A percentile compares a stretch with the other conserved stretches of the same genome.
Evolutionary conservation across 345 rosid genomes (phyloP).

Genomic region (Brassica juncea): DNA sequence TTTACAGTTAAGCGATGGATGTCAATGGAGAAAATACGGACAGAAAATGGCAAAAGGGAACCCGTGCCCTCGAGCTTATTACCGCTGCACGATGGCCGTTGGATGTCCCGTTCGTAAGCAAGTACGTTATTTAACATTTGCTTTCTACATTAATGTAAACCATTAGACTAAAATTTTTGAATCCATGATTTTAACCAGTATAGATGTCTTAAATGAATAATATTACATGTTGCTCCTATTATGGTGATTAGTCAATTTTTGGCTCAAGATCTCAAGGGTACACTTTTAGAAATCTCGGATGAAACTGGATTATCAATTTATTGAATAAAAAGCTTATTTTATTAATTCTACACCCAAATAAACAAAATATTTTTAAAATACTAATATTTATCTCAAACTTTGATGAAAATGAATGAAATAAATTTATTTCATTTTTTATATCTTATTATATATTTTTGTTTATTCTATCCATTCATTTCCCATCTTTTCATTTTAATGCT

Average conservation of each 20-base stretch:
- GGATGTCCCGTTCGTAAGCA: conserved; percentile 97
- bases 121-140: conserved; percentile 45
- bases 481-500: not conserved
- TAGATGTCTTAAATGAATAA: not conserved
- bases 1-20: conserved; percentile 74
- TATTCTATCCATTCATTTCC: not conserved
- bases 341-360: not conserved
- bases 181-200: no score
- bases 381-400: not conserved
- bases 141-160: not conserved
- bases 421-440: not conserved
- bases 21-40: conserved; percentile 99
- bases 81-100: conserved; percentile 94
- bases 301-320: not conserved
- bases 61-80: conserved; percentile 95
- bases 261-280: not conserved
- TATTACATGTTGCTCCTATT: not conserved
- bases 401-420: not conserved
- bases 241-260: not conserved
- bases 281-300: not conserved
- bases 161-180: no score
- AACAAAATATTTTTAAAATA: not conserved
- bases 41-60: conserved; percentile 99
- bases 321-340: not conserved
- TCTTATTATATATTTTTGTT: not conserved